Percentiles rank a stretch among this genome's conserved stretches.
These are phyloP conservation scores for Cymbidium sinense DNA, from an alignment of 106 monocot species.

Conservation along the genomic window DNA sequence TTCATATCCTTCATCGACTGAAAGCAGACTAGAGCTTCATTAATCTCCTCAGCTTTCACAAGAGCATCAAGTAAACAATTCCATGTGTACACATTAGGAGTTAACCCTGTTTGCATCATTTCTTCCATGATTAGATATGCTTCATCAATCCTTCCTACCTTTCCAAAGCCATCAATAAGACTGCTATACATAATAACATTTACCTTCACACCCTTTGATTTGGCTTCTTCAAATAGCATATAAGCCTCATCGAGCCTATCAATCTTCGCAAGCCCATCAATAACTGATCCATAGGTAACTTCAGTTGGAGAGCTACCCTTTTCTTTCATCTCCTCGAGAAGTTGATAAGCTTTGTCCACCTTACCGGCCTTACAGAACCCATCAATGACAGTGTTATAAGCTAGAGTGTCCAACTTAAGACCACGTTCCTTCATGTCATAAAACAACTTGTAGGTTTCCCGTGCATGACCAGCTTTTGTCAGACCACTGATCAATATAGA, in stretches of 20 bases:
- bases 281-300: conserved; percentile 83
- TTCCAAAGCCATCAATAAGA: conserved; percentile 96
- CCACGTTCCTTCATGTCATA: conserved; percentile 91
- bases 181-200: conserved; percentile 85
- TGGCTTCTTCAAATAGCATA: conserved; percentile 99
- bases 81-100: conserved; percentile 93
- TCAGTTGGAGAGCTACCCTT: conserved; percentile 64
- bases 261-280: conserved; percentile 93
- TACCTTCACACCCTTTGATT: conserved; percentile 59
- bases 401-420: conserved; percentile 64
- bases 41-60: conserved; percentile 89
- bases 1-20: conserved; percentile 97
- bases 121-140: conserved; percentile 97
- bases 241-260: conserved; percentile 96
- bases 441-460: conserved; percentile 72
- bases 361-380: conserved; percentile 96
- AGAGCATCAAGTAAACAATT: conserved; percentile 84
- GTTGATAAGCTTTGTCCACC: conserved; percentile 90
- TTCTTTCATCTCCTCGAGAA: conserved; percentile 95
- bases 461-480: conserved; percentile 70
- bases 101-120: conserved; percentile 87
- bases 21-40: conserved; percentile 91
- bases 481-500: conserved; percentile 85
- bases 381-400: conserved; percentile 85
- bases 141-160: conserved; percentile 96